Base-by-base conservation (phyloP, 306 rosid genomes). In the Psophocarpus tetragonolobus region DNA sequence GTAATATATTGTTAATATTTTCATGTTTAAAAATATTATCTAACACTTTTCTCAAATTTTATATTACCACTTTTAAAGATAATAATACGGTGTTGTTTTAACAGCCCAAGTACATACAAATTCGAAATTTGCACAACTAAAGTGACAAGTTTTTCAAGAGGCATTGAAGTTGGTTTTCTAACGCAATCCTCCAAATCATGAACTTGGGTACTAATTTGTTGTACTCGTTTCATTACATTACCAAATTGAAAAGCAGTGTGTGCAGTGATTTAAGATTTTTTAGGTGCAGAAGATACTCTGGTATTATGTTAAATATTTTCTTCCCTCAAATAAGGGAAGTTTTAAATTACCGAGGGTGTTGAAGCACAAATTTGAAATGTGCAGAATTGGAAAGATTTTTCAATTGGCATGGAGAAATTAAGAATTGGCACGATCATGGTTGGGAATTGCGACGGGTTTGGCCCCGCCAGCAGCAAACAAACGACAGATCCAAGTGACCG, bases 401-500 rank as follows among this genome's bases (percentile, higher is more conserved):
- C 12, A 58, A 27, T 10, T 24, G 6, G 0, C 38, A 27, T 58
- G 0, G 20, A 18, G 21, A 68, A 8, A 70, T 47, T 10, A 45
- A 47, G 20, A 56, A 17, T 1, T 8, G 0, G 21, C 23, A 79
- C 17, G 36, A 73, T 50, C 23, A 65, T 50, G 50, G 76, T 76
- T 78, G 66, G 88, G 83, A 79, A 76, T 26, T 70, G 87, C 39
- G 89, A 68, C n/a, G 48, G 1, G 3, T 41, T 68, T 48, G 58
- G 50, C 35, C 8, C 62, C 0, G 33, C 60, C 12, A 61, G 42
- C 41, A 30, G 11, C 7, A 58, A 35, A 75, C 7, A 58, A 35
- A 75, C 74, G 85, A 88, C 89, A 85, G 78, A 87, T 67, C 77
- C 73, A 77, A 77, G 77, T 86, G 90, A 88, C 91, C 93, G 93